These are phyloP conservation scores for Leptodermis oblonga DNA, from an alignment of 257 asterid genomes.

Conservation along the genomic window DNA sequence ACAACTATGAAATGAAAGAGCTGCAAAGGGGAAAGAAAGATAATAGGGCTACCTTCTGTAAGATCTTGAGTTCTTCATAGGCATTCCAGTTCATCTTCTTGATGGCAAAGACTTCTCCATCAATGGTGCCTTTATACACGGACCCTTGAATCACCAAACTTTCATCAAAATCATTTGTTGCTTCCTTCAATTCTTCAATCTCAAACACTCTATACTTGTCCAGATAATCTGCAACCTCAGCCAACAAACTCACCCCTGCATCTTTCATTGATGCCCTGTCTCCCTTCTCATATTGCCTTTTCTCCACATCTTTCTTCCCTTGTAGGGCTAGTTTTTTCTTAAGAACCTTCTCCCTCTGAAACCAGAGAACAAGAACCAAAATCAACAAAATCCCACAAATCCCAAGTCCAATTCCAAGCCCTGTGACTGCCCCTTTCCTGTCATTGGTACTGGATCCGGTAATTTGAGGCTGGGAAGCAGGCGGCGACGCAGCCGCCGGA, in stretches of 20 bases:
- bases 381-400: constrained; percentile 41
- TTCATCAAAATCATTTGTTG: constrained; percentile 73
- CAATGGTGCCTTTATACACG: constrained; percentile 66
- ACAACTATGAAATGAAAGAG: background rate
- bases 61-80: constrained; percentile 87
- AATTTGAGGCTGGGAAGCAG: background rate
- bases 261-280: constrained; percentile 34
- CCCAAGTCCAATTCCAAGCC: constrained; percentile 63
- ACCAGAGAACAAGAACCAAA: constrained; percentile 40
- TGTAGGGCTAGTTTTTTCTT: constrained; percentile 24
- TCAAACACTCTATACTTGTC: constrained; percentile 84
- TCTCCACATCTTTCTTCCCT: constrained; percentile 41
- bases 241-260: constrained; percentile 63
- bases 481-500: constrained; percentile 7
- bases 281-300: constrained; percentile 17
- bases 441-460: constrained; percentile 11
- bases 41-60: constrained; percentile 64
- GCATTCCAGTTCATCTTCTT: constrained; percentile 99
- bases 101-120: constrained; percentile 73
- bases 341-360: constrained; percentile 32
- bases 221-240: constrained; percentile 87
- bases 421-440: constrained; percentile 48
- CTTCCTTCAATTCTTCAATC: constrained; percentile 60
- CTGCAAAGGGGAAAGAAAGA: background rate
- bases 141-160: constrained; percentile 67